Conservation (phyloP, 2,329 filamentous ascomycete species). For the Emericellopsis cladophorae region DNA sequence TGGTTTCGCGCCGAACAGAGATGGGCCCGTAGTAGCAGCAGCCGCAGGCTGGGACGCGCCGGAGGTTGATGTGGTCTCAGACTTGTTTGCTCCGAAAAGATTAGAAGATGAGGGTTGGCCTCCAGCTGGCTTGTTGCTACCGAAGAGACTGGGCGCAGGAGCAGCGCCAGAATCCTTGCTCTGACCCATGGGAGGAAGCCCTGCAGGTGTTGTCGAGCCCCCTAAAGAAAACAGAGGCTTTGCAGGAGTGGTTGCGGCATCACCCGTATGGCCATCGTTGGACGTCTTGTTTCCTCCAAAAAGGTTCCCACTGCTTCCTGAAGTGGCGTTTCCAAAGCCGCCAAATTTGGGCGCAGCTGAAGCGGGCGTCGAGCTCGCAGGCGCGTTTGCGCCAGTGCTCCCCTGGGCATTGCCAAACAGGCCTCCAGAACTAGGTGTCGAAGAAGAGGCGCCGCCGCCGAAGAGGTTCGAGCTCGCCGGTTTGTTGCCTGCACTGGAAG, state of each 20-base stretch:
- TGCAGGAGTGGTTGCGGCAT: conserved; percentile 21
- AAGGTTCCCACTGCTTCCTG: conserved; percentile 8
- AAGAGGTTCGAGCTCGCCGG: conserved; percentile 9
- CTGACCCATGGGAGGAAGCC: conserved; percentile 28
- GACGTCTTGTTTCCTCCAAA: conserved; percentile 18
- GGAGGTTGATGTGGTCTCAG: conserved; percentile 2
- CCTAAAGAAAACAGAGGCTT: conserved; percentile 33
- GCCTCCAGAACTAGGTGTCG: conserved; percentile 11
- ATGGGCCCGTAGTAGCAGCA: conserved; percentile 2
- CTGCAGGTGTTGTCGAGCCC: conserved; percentile 41
- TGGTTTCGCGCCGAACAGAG: neutral
- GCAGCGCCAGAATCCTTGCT: no score
- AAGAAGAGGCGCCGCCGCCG: conserved; percentile 1
- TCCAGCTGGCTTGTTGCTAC: conserved; percentile 14
- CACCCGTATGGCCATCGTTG: conserved; percentile 1
- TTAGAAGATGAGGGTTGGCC: no score
- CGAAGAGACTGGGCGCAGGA: conserved; percentile 7
- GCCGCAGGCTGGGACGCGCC: conserved; percentile 16
- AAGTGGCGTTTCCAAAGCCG: conserved; percentile 6
- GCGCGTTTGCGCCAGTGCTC: neutral
- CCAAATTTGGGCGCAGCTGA: conserved; percentile 15
- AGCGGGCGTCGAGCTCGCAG: conserved; percentile 9
- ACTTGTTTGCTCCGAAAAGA: no score
- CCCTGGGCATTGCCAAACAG: conserved; percentile 5
- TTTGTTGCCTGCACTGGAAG: conserved; percentile 5